phyloP scores from a whole-genome alignment of 2,329 filamentous ascomycete genomes.

The Ceratocystis destructans region DNA sequence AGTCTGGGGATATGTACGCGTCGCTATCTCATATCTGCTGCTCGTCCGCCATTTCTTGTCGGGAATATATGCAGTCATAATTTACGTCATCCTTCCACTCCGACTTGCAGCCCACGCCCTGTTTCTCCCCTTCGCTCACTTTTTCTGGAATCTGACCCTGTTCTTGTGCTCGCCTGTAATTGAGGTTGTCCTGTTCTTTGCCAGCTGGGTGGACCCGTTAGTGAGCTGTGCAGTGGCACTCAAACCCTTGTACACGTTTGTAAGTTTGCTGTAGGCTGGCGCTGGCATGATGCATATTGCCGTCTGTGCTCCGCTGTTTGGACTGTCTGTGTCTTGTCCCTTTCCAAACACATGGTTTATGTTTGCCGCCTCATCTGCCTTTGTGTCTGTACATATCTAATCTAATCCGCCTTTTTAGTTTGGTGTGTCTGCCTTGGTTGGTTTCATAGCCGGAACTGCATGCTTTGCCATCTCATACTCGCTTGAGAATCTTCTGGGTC shows the following conservation, averaged over 20 bases:
- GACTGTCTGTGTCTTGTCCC: background rate
- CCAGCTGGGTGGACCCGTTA: conserved; percentile 1
- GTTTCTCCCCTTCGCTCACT: background rate
- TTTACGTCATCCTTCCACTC: background rate
- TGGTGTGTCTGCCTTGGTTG: conserved; percentile 15
- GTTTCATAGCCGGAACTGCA: conserved; percentile 13
- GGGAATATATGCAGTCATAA: background rate
- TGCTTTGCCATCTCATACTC: conserved; percentile 10
- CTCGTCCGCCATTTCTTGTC: background rate
- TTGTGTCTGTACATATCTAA: background rate
- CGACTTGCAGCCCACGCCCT: background rate
- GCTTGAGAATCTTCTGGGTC: background rate
- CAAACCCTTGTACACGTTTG: conserved; percentile 17
- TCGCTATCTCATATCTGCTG: background rate
- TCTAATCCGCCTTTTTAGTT: conserved; percentile 1
- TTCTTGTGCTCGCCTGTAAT: conserved; percentile 13
- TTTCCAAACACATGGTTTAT: background rate
- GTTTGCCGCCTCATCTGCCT: background rate
- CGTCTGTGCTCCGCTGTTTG: background rate
- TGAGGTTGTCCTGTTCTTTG: conserved; percentile 6
- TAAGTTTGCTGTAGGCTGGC: conserved; percentile 11
- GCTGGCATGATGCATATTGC: background rate
- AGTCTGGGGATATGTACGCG: background rate
- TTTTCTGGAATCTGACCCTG: background rate
- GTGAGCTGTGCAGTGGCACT: background rate